Evolutionary conservation across 2,329 filamentous ascomycete species (phyloP).

Genomic region (Neurospora sp.): DNA sequence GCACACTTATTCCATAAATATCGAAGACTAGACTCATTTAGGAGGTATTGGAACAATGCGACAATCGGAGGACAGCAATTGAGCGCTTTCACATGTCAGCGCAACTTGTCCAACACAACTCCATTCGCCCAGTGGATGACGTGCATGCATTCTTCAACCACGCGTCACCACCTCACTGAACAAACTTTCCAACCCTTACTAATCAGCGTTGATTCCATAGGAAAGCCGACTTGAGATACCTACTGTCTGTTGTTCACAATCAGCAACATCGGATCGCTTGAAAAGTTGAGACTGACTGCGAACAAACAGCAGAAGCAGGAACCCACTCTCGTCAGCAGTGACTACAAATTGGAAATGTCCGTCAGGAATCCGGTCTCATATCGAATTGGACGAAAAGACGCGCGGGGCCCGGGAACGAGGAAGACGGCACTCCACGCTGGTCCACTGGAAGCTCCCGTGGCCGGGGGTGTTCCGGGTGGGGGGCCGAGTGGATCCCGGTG

Average conservation of each 20-base stretch:
- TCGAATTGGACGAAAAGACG: neutral
- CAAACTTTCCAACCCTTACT: neutral
- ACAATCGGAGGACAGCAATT: neutral
- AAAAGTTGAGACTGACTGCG: neutral
- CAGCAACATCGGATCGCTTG: neutral
- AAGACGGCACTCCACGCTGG: neutral
- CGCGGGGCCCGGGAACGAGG: neutral
- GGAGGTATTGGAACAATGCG: neutral
- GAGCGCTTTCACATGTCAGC: neutral
- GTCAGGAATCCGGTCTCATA: neutral
- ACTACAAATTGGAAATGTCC: neutral
- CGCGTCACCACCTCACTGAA: too few relatives aligned
- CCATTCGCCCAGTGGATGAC: neutral
- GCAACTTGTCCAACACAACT: neutral
- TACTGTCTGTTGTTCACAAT: neutral
- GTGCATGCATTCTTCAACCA: neutral
- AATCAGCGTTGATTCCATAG: neutral
- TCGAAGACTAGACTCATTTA: neutral
- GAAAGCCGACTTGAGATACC: neutral
- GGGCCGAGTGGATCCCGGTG: neutral
- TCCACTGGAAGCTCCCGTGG: neutral
- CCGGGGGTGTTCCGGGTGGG: neutral
- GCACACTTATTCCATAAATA: neutral
- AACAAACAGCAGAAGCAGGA: neutral
- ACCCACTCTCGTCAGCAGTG: too few relatives aligned